Percentiles rank a stretch among this genome's conserved stretches.
Conservation (phyloP, 1,284 basidiomycete genomes). For the Caloboletus firmus region DNA sequence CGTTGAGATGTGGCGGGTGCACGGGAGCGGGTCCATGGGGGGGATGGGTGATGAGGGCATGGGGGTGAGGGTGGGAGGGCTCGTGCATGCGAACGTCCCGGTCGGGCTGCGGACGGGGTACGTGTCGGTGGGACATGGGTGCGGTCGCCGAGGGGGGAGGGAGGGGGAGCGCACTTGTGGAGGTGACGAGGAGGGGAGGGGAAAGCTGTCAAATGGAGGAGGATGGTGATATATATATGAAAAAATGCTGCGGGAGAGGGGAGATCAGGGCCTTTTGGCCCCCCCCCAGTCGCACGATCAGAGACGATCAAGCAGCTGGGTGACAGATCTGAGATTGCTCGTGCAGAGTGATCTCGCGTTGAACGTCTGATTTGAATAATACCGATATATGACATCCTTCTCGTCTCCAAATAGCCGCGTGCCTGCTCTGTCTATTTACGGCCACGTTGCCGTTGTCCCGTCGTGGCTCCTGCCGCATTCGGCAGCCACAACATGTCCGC, state of each 20-base stretch:
- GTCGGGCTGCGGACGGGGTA: conserved; percentile 54
- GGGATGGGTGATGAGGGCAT: conserved; percentile 41
- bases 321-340: conserved; percentile 39
- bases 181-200: conserved; percentile 37
- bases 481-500: conserved; percentile 32
- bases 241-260: conserved; percentile 43
- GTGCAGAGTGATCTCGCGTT: conserved; percentile 38
- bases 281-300: conserved; percentile 53
- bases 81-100: conserved; percentile 67
- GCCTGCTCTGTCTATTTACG: conserved; percentile 42
- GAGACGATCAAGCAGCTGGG: conserved; percentile 49
- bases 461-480: conserved; percentile 33
- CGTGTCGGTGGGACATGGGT: conserved; percentile 61
- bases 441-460: conserved; percentile 46
- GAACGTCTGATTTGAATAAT: conserved; percentile 43
- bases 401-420: conserved; percentile 49
- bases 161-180: conserved; percentile 26
- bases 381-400: conserved; percentile 37
- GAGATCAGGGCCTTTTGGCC: conserved; percentile 40
- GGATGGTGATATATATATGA: conserved; percentile 56
- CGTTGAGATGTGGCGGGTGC: conserved; percentile 54
- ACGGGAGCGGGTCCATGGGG: conserved; percentile 34
- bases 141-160: conserved; percentile 16
- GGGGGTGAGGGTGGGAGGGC: conserved; percentile 46
- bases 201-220: conserved; percentile 46